Evolutionary conservation across 495 filamentous ascomycete genomes (phyloP), one percentile per base, ranked within the genome.

Genomic region (Podospora comata): DNA sequence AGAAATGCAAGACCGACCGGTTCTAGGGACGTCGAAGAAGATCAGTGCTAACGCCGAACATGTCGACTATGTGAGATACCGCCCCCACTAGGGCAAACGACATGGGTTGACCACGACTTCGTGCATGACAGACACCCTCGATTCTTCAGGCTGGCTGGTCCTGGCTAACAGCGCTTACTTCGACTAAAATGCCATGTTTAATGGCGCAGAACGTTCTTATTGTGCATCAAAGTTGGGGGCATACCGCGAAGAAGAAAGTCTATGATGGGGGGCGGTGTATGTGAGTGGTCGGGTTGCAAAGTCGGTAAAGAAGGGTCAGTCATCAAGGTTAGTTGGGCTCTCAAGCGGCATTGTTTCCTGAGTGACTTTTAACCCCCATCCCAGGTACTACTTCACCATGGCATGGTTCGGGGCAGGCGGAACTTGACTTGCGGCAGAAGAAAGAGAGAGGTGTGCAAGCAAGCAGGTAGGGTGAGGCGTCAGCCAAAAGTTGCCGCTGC

Each of bases 21-120:
- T 58, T 26, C 19, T 26, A 58, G 55, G 13, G 23, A 58, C 55
- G n/a, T 58, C 23, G 55, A 58, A 5, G 23, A 58, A 19, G 23
- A 18, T 20, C 55, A 58, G 7, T 58, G 55, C n/a, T 58, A 58
- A 20, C 55, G 55, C 56, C 72, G 54, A 68, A 65, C 48, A 62
- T 34, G 44, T 58, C 23, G 63, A 66, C 71, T 68, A 70, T 68
- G 68, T 66, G 68, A 71, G 68, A 18, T 71, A 70, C 77, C 39
- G 39, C 2, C 7, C 7, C 72, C 76, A 80, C 74, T 72, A 73
- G 78, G 74, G 73, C 72, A 71, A 71, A 70, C 64, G 71, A 70
- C 70, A 68, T 69, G 70, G 68, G 71, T 48, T 48, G 70, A 76
- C 78, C 79, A 82, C 79, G 79, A 80, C 78, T 75, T 75, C 79